Evolutionary conservation across 148 eudicot genomes (phyloP), one percentile per base, ranked within the genome.

Genomic region (Gaultheria prostrata): DNA sequence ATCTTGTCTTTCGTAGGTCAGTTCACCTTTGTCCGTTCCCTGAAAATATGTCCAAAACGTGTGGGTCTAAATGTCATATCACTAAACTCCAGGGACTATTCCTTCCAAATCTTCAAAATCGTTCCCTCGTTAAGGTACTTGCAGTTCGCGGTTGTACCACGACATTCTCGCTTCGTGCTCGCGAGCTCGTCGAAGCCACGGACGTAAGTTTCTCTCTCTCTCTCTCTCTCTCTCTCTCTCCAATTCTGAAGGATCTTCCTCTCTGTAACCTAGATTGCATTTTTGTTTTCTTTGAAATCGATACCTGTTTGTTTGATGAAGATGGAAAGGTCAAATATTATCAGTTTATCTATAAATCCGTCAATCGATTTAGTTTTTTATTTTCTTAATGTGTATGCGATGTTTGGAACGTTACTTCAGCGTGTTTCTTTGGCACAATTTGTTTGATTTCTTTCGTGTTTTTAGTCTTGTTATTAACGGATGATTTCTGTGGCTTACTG

Each of bases 121-220:
- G 35, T 67, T 67, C 72, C 72, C 72, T 28, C 72, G 35, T 65
- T n/a, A 10, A 63, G 5, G 70, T 65, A 26, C 71, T 65, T 26
- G 72, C 72, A 63, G 32, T 24, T 63, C 69, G 28, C 69, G 30
- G 11, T 63, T 0, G 10, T 24, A 63, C 72, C 72, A 39, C 0
- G 4, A 39, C 43, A 0, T 67, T 67, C 39, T 28, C 72, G 35
- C 72, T 17, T 28, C 72, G 72, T 28, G 33, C 72, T 28, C 18
- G 18, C 72, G 72, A 67, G 35, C 72, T 28, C 4, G 18, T 30
- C 72, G 13, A 28, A 13, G 17, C 72, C 35, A 13, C 72, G 72
- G 72, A 67, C 28, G 72, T 67, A 67, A 67, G 72, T 67, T 28
- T 65, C 70, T 65, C 70, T 63, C 70, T 65, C 71, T 65, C 71